phyloP scores from a whole-genome alignment of 2,329 filamentous ascomycete species.

The Triangularia setosa region DNA sequence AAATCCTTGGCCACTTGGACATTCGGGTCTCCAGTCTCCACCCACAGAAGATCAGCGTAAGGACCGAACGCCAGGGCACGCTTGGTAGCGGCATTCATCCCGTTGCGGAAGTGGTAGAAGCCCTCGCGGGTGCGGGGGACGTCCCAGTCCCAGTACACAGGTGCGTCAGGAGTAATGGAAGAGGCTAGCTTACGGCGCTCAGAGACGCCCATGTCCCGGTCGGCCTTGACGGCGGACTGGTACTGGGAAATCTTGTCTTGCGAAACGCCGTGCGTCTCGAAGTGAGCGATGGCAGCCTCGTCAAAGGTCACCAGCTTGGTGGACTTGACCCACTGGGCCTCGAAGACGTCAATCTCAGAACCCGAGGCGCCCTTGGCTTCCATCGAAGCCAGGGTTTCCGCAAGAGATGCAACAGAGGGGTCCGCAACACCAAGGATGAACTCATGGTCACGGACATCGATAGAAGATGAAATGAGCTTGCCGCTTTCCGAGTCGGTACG shows the following conservation, averaged over 20 bases:
- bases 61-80: conserved; percentile 87
- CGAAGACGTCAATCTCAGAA: conserved; percentile 78
- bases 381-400: conserved; percentile 87
- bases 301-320: conserved; percentile 88
- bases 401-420: conserved; percentile 68
- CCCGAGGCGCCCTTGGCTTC: conserved; percentile 74
- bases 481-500: conserved; percentile 95
- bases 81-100: conserved; percentile 84
- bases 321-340: conserved; percentile 82
- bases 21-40: conserved; percentile 88
- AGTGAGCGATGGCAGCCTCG: conserved; percentile 76
- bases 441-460: conserved; percentile 93
- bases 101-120: conserved; percentile 84
- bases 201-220: conserved; percentile 73
- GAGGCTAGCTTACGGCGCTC: conserved; percentile 70
- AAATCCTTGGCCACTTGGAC: conserved; percentile 74
- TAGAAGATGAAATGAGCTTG: conserved; percentile 80
- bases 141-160: conserved; percentile 82
- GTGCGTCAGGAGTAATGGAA: conserved; percentile 57
- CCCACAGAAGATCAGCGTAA: conserved; percentile 93
- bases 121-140: conserved; percentile 90
- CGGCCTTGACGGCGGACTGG: conserved; percentile 54
- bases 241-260: conserved; percentile 66
- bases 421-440: conserved; percentile 88
- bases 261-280: conserved; percentile 61